phyloP scores from a whole-genome alignment of 2,329 filamentous ascomycete species.

The Cercospora zeina region DNA sequence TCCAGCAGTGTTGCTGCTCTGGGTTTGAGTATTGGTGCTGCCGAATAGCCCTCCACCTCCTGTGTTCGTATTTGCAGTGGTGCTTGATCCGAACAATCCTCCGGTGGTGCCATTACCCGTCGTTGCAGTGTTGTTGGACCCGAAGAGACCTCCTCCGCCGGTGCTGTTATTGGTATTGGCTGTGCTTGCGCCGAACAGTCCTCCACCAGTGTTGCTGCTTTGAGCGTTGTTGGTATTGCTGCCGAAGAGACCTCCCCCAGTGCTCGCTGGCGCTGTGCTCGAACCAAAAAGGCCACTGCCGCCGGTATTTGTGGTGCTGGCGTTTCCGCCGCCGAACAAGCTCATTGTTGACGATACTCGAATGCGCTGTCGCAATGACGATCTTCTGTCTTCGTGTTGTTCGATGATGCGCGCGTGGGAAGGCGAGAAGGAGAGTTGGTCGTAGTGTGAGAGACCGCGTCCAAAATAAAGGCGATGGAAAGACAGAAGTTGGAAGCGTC shows the following conservation, averaged over 20 bases:
- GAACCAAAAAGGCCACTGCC: conserved; percentile 21
- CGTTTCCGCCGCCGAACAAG: conserved; percentile 28
- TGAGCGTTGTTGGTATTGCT: conserved; percentile 19
- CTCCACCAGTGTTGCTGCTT: conserved; percentile 25
- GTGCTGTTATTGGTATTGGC: conserved; percentile 12
- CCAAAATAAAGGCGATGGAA: conserved; percentile 8
- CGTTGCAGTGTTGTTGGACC: conserved; percentile 9
- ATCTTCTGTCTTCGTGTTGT: neutral
- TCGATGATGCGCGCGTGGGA: neutral
- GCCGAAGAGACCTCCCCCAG: conserved; percentile 24
- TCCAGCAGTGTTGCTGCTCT: conserved; percentile 2
- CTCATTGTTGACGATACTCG: conserved; percentile 29
- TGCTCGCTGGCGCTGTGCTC: conserved; percentile 5
- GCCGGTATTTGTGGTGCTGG: conserved; percentile 2
- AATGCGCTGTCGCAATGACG: neutral
- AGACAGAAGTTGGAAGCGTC: neutral
- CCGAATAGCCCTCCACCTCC: conserved; percentile 17
- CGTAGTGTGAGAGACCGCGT: neutral
- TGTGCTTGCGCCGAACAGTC: conserved; percentile 39
- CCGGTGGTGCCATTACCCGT: conserved; percentile 8
- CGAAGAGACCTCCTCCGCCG: conserved; percentile 13
- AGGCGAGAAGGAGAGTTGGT: neutral
- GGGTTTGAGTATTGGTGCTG: conserved; percentile 16
- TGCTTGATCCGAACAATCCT: conserved; percentile 19
- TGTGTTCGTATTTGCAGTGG: conserved; percentile 10